These are phyloP conservation scores for Syncephalastrum racemosum DNA, from an alignment of 371 early-diverging fungal genomes.

Conservation along the genomic window DNA sequence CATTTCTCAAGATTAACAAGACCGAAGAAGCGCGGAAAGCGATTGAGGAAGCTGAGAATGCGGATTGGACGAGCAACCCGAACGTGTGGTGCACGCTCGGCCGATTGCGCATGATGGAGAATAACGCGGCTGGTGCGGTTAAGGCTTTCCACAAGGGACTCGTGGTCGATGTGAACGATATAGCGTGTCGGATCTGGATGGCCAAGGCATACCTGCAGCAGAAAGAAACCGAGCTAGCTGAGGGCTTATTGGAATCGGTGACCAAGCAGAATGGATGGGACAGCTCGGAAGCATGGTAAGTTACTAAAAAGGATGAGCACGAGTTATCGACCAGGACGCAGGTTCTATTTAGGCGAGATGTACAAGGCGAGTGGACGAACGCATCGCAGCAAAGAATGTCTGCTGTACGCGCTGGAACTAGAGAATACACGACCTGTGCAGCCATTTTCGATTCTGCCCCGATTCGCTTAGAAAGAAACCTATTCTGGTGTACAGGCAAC, in stretches of 20 bases:
- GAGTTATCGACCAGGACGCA: conserved; percentile 12
- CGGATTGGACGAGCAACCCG: conserved; percentile 50
- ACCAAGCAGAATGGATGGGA: conserved; percentile 65
- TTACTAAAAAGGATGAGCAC: background rate
- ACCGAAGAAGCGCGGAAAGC: conserved; percentile 65
- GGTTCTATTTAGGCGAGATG: conserved; percentile 58
- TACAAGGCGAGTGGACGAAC: conserved; percentile 54
- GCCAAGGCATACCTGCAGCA: conserved; percentile 46
- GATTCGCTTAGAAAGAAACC: conserved; percentile 16
- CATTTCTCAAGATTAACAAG: conserved; percentile 58
- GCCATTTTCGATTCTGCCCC: conserved; percentile 55
- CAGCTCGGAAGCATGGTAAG: conserved; percentile 65
- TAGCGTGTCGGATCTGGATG: conserved; percentile 41
- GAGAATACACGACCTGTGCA: conserved; percentile 65
- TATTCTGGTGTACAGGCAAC: background rate
- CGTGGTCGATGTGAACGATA: conserved; percentile 47
- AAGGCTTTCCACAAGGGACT: conserved; percentile 57
- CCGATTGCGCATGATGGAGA: conserved; percentile 39
- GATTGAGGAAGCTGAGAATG: conserved; percentile 66
- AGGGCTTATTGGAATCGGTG: conserved; percentile 52
- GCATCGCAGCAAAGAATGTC: conserved; percentile 62
- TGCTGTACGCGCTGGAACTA: conserved; percentile 72
- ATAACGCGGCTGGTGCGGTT: conserved; percentile 44
- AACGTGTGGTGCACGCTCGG: conserved; percentile 63
- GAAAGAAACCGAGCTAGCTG: conserved; percentile 51